These are phyloP conservation scores for Pecoramyces ruminantium DNA, from an alignment of 192 early-diverging fungal species.

Conservation along the genomic window DNA sequence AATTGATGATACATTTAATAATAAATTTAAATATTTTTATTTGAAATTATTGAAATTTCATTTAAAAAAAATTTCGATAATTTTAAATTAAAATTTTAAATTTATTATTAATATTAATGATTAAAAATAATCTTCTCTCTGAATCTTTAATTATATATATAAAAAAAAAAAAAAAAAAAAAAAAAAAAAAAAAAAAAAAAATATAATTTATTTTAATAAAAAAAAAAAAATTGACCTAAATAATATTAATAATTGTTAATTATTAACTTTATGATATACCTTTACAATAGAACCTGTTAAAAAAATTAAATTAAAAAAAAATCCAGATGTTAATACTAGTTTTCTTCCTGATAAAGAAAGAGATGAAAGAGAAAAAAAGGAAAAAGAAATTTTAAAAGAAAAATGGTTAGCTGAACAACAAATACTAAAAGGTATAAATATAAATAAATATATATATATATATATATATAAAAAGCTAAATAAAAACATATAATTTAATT, in stretches of 20 bases:
- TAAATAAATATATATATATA: no score
- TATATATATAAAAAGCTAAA: no score
- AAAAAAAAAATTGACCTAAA: no score
- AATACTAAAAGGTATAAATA: slow-evolving; percentile 46
- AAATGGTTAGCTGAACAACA: slow-evolving; percentile 76
- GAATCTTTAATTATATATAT: slow-evolving; percentile 6
- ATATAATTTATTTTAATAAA: no score
- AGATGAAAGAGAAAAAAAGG: slow-evolving; percentile 52
- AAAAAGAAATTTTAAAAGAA: slow-evolving; percentile 56
- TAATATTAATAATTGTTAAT: no score
- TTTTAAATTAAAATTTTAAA: neutral
- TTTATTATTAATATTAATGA: neutral
- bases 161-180: no score
- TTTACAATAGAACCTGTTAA: slow-evolving; percentile 10
- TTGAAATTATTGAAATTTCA: neutral
- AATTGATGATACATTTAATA: neutral
- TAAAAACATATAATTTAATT: no score
- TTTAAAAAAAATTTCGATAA: neutral
- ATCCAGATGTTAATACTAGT: slow-evolving; percentile 79
- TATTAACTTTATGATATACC: no score
- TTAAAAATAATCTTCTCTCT: neutral
- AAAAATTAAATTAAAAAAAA: slow-evolving; percentile 43
- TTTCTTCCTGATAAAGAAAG: slow-evolving; percentile 82
- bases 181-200: no score
- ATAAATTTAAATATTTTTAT: slow-evolving; percentile 1